Percentiles rank a stretch among this genome's conserved stretches.
phyloP scores from a whole-genome alignment of 805 yeast genomes.

The Komagataella pastoris region DNA sequence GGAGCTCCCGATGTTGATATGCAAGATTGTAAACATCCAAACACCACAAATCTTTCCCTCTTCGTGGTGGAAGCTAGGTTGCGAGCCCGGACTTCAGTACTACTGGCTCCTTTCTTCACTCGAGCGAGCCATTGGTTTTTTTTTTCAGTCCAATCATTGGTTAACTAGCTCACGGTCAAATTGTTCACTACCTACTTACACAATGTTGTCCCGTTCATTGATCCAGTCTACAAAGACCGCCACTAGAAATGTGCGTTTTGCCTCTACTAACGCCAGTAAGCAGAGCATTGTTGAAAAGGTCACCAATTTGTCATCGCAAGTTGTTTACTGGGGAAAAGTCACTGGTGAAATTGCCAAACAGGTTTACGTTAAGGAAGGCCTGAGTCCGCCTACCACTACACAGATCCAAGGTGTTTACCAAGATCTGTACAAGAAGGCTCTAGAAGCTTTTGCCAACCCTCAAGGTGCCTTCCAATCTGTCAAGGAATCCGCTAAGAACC shows the following conservation, averaged over 20 bases:
- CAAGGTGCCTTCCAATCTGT: conserved; percentile 34
- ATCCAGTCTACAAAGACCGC: conserved; percentile 5
- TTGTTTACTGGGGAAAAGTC: conserved; percentile 70
- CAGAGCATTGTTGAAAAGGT: conserved; percentile 1
- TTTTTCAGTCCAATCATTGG: not conserved
- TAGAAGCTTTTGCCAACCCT: conserved; percentile 43
- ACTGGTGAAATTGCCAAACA: conserved; percentile 44
- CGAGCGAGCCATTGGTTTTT: not conserved
- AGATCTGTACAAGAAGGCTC: conserved; percentile 30
- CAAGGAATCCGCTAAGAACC: conserved; percentile 23
- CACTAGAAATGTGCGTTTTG: conserved; percentile 18
- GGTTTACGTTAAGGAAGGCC: conserved; percentile 83
- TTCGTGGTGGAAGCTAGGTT: not conserved
- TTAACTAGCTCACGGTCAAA: not conserved
- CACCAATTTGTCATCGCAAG: conserved; percentile 29
- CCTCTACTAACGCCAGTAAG: conserved; percentile 18
- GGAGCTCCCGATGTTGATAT: too few relatives aligned
- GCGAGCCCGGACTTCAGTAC: not conserved
- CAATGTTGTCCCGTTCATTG: conserved; percentile 8
- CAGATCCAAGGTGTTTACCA: conserved; percentile 70
- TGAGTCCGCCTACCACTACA: conserved; percentile 76
- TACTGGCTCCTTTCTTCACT: not conserved
- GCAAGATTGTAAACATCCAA: not conserved
- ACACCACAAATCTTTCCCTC: not conserved
- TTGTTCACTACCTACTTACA: not conserved